Conservation (phyloP, 2,329 filamentous ascomycete species). For the Graphilbum sp. region DNA sequence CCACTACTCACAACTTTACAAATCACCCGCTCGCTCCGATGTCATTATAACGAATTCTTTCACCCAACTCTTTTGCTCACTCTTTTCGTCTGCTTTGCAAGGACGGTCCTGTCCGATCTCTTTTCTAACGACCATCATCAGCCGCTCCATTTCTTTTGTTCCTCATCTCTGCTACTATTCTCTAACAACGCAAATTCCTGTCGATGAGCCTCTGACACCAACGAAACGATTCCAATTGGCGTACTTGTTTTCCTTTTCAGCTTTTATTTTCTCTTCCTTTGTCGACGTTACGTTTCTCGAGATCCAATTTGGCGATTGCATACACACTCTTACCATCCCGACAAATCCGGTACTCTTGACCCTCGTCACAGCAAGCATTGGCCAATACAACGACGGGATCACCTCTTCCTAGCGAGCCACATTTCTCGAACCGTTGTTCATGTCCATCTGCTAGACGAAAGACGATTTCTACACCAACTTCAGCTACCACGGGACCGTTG, state of each 20-base stretch:
- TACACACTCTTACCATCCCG: too few species aligned
- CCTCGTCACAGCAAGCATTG: too few species aligned
- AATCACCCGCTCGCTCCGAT: slow-evolving; percentile 18
- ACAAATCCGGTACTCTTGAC: too few species aligned
- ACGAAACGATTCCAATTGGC: slow-evolving; percentile 5
- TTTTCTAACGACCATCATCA: slow-evolving; percentile 12
- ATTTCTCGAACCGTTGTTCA: not conserved
- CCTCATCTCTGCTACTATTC: slow-evolving; percentile 4
- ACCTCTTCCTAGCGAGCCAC: too few species aligned
- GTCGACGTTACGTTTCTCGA: not conserved
- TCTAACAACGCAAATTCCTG: slow-evolving; percentile 6
- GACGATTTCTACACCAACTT: not conserved
- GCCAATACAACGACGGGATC: too few species aligned
- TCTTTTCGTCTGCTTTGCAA: slow-evolving; percentile 9
- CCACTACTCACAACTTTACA: not conserved
- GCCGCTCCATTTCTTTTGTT: slow-evolving; percentile 14
- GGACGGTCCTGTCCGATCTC: slow-evolving; percentile 11
- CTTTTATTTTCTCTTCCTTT: not conserved
- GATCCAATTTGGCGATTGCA: too few species aligned
- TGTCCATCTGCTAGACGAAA: not conserved
- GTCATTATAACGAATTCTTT: slow-evolving; percentile 26
- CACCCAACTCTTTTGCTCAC: slow-evolving; percentile 13
- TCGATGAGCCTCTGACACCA: slow-evolving; percentile 8
- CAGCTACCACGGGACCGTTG: not conserved
- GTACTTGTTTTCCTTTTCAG: slow-evolving; percentile 11